Conservation (phyloP, 345 rosid genomes). For the Eutrema heterophyllum region DNA sequence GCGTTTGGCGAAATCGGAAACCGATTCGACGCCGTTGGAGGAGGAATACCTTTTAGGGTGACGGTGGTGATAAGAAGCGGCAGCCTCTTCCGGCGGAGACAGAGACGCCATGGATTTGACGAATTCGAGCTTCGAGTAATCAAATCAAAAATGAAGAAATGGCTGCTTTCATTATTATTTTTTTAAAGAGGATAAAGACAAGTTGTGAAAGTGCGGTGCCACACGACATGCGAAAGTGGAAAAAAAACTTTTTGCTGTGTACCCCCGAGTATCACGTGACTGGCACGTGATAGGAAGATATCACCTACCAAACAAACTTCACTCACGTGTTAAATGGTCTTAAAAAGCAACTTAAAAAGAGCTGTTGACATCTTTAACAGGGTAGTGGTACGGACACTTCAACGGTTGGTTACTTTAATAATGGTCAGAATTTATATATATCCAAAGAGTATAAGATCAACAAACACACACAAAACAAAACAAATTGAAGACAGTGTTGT, state of each 20-base stretch:
- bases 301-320: constrained; percentile 5
- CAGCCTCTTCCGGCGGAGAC: constrained; percentile 29
- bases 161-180: neutral
- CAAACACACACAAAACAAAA: neutral
- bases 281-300: neutral
- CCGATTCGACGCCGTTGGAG: constrained; percentile 12
- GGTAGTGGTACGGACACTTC: neutral
- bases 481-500: neutral
- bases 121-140: neutral
- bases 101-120: constrained; percentile 34
- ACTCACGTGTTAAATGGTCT: constrained; percentile 26
- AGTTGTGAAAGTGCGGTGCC: constrained; percentile 30
- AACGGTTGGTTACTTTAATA: neutral
- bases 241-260: neutral
- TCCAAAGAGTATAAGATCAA: neutral
- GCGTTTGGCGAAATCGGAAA: constrained; percentile 26
- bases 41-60: constrained; percentile 16
- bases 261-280: constrained; percentile 18
- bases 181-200: constrained; percentile 6
- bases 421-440: neutral
- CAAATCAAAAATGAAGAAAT: neutral
- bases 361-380: neutral
- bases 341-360: too few species aligned
- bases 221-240: constrained; percentile 17
- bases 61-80: constrained; percentile 22